A percentile compares a stretch with the other conserved stretches of the same genome.
Conservation (phyloP, 2,329 filamentous ascomycete species). For the Claviceps quebecensis region DNA sequence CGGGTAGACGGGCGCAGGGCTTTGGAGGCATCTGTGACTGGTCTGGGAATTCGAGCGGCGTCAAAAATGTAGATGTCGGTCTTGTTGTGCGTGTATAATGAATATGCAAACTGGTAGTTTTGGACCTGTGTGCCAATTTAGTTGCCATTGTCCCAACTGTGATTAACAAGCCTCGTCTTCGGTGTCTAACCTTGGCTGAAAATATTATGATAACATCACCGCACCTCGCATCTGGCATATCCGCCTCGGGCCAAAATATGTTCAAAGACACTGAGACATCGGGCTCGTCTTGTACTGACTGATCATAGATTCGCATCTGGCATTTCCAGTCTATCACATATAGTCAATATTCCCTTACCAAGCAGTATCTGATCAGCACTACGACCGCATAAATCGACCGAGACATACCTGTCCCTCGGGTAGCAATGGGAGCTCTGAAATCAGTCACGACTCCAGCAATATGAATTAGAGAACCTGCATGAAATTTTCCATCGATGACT, state of each 20-base stretch:
- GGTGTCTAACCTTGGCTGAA: slow-evolving; percentile 33
- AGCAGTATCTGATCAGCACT: background rate
- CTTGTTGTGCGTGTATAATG: slow-evolving; percentile 27
- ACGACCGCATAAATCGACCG: background rate
- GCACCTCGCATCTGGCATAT: slow-evolving; percentile 33
- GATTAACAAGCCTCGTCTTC: background rate
- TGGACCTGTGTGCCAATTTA: slow-evolving; percentile 25
- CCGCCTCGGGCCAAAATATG: slow-evolving; percentile 42
- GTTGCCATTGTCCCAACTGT: background rate
- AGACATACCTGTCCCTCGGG: slow-evolving; percentile 36
- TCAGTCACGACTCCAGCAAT: slow-evolving; percentile 62
- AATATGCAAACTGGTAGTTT: slow-evolving; percentile 18
- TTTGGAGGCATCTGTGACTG: slow-evolving; percentile 22
- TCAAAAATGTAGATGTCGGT: slow-evolving; percentile 34
- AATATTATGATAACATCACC: slow-evolving; percentile 32
- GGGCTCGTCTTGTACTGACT: slow-evolving; percentile 31
- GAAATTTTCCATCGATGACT: slow-evolving; percentile 26
- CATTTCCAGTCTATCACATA: slow-evolving; percentile 41
- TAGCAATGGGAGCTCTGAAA: slow-evolving; percentile 35
- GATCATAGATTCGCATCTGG: slow-evolving; percentile 46
- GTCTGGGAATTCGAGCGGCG: slow-evolving; percentile 15
- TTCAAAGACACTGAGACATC: slow-evolving; percentile 31
- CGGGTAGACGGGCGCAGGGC: slow-evolving; percentile 13
- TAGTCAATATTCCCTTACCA: slow-evolving; percentile 1
- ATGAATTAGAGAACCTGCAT: slow-evolving; percentile 27